Percentiles rank a stretch among this genome's conserved stretches.
Conservation (phyloP, 148 eudicot genomes). For the Spergularia marina region DNA sequence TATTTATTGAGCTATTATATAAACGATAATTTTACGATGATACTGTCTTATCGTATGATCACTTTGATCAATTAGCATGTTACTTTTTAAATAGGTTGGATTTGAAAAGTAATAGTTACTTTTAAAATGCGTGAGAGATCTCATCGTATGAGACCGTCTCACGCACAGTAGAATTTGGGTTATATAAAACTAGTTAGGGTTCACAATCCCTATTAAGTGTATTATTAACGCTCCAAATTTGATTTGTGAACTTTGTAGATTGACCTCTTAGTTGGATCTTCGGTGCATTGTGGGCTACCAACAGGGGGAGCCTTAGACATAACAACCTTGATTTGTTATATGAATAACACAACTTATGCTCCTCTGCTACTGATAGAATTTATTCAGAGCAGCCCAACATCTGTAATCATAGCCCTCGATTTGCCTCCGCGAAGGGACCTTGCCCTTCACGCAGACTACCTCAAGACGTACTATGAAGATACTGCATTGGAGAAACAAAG, state of each 20-base stretch:
- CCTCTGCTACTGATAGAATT: slow-evolving; percentile 75
- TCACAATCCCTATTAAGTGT: too few species aligned
- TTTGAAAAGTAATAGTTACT: too few species aligned
- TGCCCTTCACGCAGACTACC: slow-evolving; percentile 67
- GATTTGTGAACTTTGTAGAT: slow-evolving; percentile 33
- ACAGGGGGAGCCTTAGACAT: slow-evolving; percentile 70
- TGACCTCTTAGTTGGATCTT: slow-evolving; percentile 67
- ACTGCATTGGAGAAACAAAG: slow-evolving; percentile 52
- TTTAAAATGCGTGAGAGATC: too few species aligned
- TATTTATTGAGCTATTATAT: too few species aligned
- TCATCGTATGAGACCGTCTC: too few species aligned
- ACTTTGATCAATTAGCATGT: too few species aligned
- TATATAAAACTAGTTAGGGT: too few species aligned
- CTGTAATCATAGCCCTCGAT: slow-evolving; percentile 65
- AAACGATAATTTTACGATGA: too few species aligned
- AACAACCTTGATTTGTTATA: slow-evolving; percentile 59
- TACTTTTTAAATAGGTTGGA: too few species aligned
- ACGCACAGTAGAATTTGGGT: too few species aligned
- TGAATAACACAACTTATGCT: slow-evolving; percentile 56
- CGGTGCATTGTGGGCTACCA: slow-evolving; percentile 80
- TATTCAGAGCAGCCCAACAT: slow-evolving; percentile 74
- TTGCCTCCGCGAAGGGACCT: slow-evolving; percentile 71
- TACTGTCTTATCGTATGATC: too few species aligned
- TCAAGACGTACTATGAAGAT: slow-evolving; percentile 71
- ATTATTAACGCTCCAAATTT: too few species aligned